Base-by-base conservation (phyloP, 164 flowering plant genomes). In the Stephania cephalantha region DNA sequence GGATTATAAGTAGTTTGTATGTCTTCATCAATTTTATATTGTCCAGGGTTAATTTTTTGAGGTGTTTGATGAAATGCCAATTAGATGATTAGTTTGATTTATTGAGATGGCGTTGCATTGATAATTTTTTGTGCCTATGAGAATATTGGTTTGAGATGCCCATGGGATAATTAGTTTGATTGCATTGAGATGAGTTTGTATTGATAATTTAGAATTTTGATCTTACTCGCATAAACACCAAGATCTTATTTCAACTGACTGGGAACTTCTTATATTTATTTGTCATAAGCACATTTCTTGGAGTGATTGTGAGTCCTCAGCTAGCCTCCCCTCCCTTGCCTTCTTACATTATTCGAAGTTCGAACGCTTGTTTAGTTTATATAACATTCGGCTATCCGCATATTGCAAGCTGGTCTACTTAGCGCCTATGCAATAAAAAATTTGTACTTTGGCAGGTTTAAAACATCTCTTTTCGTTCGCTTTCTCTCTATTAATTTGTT, bases 151-250 rank as follows among this genome's bases (percentile, higher is more conserved):
- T n/a, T n/a, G n/a, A n/a, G n/a, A n/a, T n/a, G n/a, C n/a, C n/a
- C n/a, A n/a, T n/a, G n/a, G n/a, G n/a, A n/a, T n/a, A n/a, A n/a
- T n/a, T n/a, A n/a, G n/a, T n/a, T n/a, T n/a, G n/a, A n/a, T n/a
- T n/a, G n/a, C n/a, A n/a, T n/a, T n/a, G n/a, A n/a, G n/a, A n/a
- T n/a, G n/a, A n/a, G n/a, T n/a, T n/a, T n/a, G n/a, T n/a, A n/a
- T n/a, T n/a, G n/a, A n/a, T n/a, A n/a, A n/a, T 94, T 76, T 96
- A 92, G 80, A 88, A 81, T 74, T 92, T 94, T 77, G 95, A 94
- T 81, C 91, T 90, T 31, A 82, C 88, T 55, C 84, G 88, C 77
- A 82, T 91, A 65, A 78, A 83, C 72, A 76, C 86, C 25, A 81
- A 58, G 46, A 85, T 83, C 15, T 89, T 79, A 15, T 80, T 84